Base-by-base conservation (phyloP, 2,329 filamentous ascomycete genomes). In the Pezicula carpinea region DNA sequence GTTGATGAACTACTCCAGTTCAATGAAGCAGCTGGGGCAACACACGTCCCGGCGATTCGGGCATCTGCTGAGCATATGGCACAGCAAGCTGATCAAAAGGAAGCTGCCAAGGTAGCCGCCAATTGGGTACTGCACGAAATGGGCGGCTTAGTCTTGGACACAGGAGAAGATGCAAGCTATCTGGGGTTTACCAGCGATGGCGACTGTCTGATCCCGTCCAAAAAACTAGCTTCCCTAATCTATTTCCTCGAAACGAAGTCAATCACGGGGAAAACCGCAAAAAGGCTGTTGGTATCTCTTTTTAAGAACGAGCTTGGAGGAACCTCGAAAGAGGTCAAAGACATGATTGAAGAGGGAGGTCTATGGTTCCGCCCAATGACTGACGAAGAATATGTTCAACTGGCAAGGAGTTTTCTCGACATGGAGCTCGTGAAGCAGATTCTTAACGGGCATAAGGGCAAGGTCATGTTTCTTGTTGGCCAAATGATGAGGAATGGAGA, bases 81-180 rank as follows among this genome's bases (percentile, higher is more conserved):
- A 13, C 39, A 52, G 7, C 43, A 41, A 21, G 41, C 47, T 4
- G 35, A 40, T 0, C 38, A 51, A 10, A 48, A 43, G 17, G 50
- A 34, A 17, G 69, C 72, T 46, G 72, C 75, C 8, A 66, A 69
- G 4, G 64, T 82, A 4, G 73, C 73, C 4, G 74, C 73, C 3
- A 85, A 84, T 58, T 85, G 80, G 86, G 82, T 87, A 39, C 73
- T 90, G 23, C 86, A 91, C 59, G 86, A 90, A 59, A 73, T 90
- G 3, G 87, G 86, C 6, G 82, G 83, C 2, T 67, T 89, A 10
- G 81, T 79, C 11, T 74, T 78, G 1, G 76, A 79, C 36, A 13
- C 43, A 6, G 42, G 48, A 4, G 54, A 59, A 6, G 55, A 56
- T 13, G 55, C 56, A 7, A 56, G 59, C 21, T 51, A 59, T 2